Base-by-base conservation (phyloP, 352 stramenopile species). In the Sclerospora graminicola region DNA sequence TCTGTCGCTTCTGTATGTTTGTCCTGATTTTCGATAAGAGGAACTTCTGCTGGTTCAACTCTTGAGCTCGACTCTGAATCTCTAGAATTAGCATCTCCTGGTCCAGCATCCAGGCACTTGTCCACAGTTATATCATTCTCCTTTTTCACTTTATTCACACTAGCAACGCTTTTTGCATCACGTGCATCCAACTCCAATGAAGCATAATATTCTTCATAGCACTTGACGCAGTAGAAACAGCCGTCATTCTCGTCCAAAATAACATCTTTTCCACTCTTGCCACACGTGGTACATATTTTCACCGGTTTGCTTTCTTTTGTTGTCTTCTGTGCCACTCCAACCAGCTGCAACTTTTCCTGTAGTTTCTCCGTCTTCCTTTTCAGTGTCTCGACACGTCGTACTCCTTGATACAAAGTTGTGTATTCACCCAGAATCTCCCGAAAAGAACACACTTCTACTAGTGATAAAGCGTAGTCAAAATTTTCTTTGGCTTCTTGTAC, bases 181-280 rank as follows among this genome's bases (percentile, higher is more conserved):
- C 2, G 9, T 3, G 18, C 26, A 9, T 39, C 16, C 24, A 27
- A 23, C 14, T 11, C 11, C 26, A 48, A 23, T n/a, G 50, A 48
- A 32, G 56, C 62, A 45, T 91, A 88, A 42, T 78, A 91, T 27
- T 55, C 69, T 11, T 87, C 66, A 32, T 71, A 91, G 43, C 79
- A 89, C 20, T 30, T 28, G 13, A 63, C 54, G 42, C 79, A 90
- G 46, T 90, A 90, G n/a, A 43, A 47, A 16, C 75, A 78, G 4
- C 67, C 74, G 37, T 90, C 75, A 15, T 63, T 67, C 24, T 74
- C 57, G 21, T 90, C 79, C 20, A 82, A 33, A 21, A 85, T 45
- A 20, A 84, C 21, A 4, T 69, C 15, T 24, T 41, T 27, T 18
- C n/a, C 16, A 32, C 7, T 41, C 1, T 41, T 24, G 41, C 47